A percentile compares a stretch with the other conserved stretches of the same genome.
These are phyloP conservation scores for Logfia minima DNA, from an alignment of 129 eudicot genomes.

Conservation along the genomic window DNA sequence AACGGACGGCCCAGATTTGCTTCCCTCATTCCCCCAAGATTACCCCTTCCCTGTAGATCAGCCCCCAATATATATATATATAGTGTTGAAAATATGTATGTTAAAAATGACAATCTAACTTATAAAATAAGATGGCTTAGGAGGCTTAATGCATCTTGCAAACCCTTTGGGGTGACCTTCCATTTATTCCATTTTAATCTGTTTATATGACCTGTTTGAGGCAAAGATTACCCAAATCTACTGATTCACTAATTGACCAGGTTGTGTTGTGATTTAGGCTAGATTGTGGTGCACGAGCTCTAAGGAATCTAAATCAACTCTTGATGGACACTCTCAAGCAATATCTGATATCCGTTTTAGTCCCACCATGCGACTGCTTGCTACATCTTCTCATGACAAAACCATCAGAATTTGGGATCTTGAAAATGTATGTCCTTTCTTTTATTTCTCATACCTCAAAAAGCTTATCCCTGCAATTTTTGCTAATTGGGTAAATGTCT, in stretches of 20 bases:
- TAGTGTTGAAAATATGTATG: neutral
- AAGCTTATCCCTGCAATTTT: neutral
- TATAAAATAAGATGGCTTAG: neutral
- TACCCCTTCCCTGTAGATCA: too few relatives aligned
- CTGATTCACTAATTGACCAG: neutral
- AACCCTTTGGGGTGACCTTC: neutral
- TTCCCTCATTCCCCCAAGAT: too few relatives aligned
- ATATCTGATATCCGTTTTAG: slow-evolving; percentile 70
- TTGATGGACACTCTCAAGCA: slow-evolving; percentile 54
- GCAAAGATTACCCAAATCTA: neutral
- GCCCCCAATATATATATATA: too few relatives aligned
- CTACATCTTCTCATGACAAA: slow-evolving; percentile 68
- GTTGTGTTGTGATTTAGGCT: slow-evolving; percentile 41
- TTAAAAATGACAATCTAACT: neutral
- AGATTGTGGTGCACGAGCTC: slow-evolving; percentile 54
- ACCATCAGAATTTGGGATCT: slow-evolving; percentile 71
- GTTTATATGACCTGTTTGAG: neutral
- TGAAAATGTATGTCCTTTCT: slow-evolving; percentile 45
- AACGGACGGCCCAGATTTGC: too few relatives aligned
- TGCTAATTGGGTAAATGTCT: neutral
- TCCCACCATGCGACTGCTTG: slow-evolving; percentile 47
- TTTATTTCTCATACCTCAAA: neutral
- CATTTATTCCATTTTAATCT: neutral
- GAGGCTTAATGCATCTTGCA: neutral
- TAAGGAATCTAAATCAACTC: slow-evolving; percentile 36